phyloP scores from a whole-genome alignment of 2,329 filamentous ascomycete genomes.

The Sordariomycetes sp. region DNA sequence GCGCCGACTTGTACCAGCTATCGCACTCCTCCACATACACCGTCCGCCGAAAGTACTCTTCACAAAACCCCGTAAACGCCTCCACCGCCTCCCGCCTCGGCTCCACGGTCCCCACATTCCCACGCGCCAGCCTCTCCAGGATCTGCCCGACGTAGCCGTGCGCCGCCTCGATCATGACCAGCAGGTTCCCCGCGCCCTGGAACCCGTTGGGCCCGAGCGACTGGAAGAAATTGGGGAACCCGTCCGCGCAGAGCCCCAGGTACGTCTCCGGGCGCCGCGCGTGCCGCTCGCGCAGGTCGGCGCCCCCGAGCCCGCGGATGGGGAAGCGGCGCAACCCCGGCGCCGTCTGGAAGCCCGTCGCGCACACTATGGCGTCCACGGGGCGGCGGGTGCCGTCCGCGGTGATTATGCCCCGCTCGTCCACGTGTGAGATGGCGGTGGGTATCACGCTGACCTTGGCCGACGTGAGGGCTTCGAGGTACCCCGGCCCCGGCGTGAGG shows the following conservation, averaged over 20 bases:
- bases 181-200: neutral
- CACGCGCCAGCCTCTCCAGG: too few relatives aligned
- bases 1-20: slow-evolving; percentile 3
- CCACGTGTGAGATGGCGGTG: neutral
- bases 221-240: neutral
- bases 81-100: neutral
- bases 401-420: neutral
- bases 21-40: neutral
- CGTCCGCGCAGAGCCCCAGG: neutral
- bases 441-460: neutral
- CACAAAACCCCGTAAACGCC: neutral
- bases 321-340: neutral
- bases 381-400: neutral
- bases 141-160: neutral
- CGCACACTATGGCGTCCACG: neutral
- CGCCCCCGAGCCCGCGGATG: neutral
- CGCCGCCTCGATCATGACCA: neutral
- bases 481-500: neutral
- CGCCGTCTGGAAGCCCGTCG: neutral
- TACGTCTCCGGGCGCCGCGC: neutral
- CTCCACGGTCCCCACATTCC: neutral
- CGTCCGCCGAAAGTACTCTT: neutral
- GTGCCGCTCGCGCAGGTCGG: neutral
- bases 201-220: neutral
- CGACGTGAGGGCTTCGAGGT: neutral